Percentiles rank a stretch among this genome's conserved stretches.
Evolutionary conservation across 345 rosid genomes (phyloP).

Genomic region (Eucalyptus cloeziana): DNA sequence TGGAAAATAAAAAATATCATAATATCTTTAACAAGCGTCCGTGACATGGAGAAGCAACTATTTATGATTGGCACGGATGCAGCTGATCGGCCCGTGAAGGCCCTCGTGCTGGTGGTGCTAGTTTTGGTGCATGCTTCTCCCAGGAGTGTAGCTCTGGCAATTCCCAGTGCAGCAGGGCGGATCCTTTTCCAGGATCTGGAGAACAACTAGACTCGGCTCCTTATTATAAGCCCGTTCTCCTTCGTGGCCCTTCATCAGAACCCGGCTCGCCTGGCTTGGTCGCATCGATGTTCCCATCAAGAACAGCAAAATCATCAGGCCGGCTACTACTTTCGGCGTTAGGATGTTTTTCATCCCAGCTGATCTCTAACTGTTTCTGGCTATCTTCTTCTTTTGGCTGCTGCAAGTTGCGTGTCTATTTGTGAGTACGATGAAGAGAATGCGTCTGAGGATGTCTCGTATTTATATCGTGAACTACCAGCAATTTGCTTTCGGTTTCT

Average conservation of each 20-base stretch:
- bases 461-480: background rate
- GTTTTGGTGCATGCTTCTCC: background rate
- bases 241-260: background rate
- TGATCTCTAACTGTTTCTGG: background rate
- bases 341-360: background rate
- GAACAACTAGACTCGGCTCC: background rate
- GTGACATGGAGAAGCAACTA: too few relatives aligned
- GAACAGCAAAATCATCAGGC: background rate
- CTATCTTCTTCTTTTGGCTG: background rate
- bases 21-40: too few relatives aligned
- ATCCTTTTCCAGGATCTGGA: background rate
- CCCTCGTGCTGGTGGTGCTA: background rate
- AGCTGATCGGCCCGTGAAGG: too few relatives aligned
- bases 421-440: background rate
- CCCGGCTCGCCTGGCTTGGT: background rate
- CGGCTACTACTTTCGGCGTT: background rate
- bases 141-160: background rate
- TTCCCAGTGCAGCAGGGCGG: rapidly evolving
- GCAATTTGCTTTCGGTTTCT: background rate
- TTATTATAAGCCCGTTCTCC: background rate
- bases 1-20: too few relatives aligned
- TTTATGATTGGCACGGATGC: too few relatives aligned
- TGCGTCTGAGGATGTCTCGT: background rate
- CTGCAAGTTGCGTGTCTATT: background rate
- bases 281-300: background rate